These are phyloP conservation scores for Crotalaria pallida DNA, from an alignment of 306 rosid genomes.

Conservation along the genomic window DNA sequence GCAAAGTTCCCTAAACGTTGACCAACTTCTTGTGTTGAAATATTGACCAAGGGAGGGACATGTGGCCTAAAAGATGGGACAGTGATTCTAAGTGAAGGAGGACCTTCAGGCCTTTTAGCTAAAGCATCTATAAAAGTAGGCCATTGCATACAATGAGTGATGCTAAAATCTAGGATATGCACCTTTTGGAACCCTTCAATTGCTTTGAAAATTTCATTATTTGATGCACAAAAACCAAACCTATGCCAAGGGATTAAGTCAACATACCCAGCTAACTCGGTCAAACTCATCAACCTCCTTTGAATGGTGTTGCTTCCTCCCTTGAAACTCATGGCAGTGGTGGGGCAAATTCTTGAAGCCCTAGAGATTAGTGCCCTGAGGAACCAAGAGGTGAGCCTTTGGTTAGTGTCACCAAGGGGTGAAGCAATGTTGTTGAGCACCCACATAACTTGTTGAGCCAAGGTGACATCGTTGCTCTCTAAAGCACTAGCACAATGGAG, in stretches of 20 bases:
- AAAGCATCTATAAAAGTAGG: conserved; percentile 83
- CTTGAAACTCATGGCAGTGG: conserved; percentile 38
- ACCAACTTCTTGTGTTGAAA: conserved; percentile 70
- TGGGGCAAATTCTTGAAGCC: conserved; percentile 70
- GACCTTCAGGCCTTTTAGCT: conserved; percentile 74
- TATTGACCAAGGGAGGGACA: conserved; percentile 74
- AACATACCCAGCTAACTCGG: conserved; percentile 88
- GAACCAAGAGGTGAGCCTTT: conserved; percentile 85
- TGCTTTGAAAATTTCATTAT: conserved; percentile 67
- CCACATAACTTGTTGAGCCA: conserved; percentile 99
- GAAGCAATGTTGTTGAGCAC: conserved; percentile 93
- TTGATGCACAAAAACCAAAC: conserved; percentile 82
- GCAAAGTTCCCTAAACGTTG: conserved; percentile 73
- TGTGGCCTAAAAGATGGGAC: conserved; percentile 69
- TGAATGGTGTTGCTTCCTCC: conserved; percentile 39
- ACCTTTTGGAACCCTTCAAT: conserved; percentile 54
- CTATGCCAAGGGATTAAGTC: conserved; percentile 97
- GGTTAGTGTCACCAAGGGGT: conserved; percentile 79
- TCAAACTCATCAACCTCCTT: conserved; percentile 71
- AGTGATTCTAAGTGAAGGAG: conserved; percentile 69
- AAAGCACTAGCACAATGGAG: conserved; percentile 84
- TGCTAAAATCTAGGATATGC: conserved; percentile 82
- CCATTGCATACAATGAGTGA: conserved; percentile 97
- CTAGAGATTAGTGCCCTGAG: conserved; percentile 81
- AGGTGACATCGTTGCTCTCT: conserved; percentile 80